phyloP scores from a whole-genome alignment of 208 protist genomes.

The Trypanosoma vivax region DNA sequence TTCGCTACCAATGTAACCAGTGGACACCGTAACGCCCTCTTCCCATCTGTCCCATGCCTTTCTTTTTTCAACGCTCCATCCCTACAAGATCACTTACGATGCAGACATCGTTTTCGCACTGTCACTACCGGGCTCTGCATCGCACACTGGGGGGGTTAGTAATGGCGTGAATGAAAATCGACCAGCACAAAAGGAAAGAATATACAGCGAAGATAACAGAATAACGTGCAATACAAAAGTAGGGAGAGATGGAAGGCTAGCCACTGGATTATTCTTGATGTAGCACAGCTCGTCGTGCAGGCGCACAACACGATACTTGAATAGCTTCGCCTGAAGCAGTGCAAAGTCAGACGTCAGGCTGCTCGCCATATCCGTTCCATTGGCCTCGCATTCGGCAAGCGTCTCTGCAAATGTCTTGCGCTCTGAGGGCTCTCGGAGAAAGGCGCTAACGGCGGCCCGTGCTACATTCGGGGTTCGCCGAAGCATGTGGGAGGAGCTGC shows the following conservation, averaged over 20 bases:
- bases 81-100: too few relatives aligned
- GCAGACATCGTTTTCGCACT: too few relatives aligned
- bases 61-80: too few relatives aligned
- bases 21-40: too few relatives aligned
- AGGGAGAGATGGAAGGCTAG: conserved; percentile 30
- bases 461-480: conserved; percentile 32
- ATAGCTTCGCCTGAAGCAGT: conserved; percentile 51
- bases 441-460: conserved; percentile 37
- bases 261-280: conserved; percentile 38
- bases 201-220: conserved; percentile 36
- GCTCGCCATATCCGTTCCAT: conserved; percentile 64
- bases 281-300: conserved; percentile 52
- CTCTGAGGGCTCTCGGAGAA: conserved; percentile 50
- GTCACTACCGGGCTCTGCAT: too few relatives aligned
- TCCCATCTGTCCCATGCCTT: too few relatives aligned
- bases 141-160: conserved; percentile 23
- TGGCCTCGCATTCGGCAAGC: conserved; percentile 36
- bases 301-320: conserved; percentile 70
- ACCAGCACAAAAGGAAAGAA: conserved; percentile 29
- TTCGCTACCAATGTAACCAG: too few relatives aligned
- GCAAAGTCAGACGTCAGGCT: conserved; percentile 61
- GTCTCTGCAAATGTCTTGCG: conserved; percentile 47
- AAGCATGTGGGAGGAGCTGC: conserved; percentile 19
- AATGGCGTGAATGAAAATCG: conserved; percentile 34
- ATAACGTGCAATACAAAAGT: conserved; percentile 31